Evolutionary conservation across 1,284 basidiomycete species (phyloP).

Genomic region (Cutaneotrichosporon sp.): DNA sequence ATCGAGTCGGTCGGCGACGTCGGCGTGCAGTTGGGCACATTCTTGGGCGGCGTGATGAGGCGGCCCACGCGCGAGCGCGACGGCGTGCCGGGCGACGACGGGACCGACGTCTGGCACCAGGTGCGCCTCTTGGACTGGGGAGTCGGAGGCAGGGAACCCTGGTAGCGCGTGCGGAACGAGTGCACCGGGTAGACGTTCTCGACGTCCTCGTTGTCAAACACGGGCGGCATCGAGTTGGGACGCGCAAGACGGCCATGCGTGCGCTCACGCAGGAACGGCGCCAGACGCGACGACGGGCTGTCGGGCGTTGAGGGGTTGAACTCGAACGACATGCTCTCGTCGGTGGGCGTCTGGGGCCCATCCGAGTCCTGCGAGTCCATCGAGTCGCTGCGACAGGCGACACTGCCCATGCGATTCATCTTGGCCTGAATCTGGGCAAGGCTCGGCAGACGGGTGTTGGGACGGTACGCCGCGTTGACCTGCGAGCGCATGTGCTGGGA

Average conservation of each 20-base stretch:
- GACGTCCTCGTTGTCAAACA: slow-evolving; percentile 7
- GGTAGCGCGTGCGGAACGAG: not conserved
- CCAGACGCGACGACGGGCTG: slow-evolving; percentile 28
- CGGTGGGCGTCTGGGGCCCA: slow-evolving; percentile 37
- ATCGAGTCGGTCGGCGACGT: slow-evolving; percentile 26
- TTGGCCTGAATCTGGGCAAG: slow-evolving; percentile 43
- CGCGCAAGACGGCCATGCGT: slow-evolving; percentile 34
- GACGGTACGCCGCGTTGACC: not conserved
- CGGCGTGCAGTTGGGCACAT: slow-evolving; percentile 11
- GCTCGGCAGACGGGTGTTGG: slow-evolving; percentile 28
- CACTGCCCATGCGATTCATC: slow-evolving; percentile 16
- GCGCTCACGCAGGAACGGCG: slow-evolving; percentile 39
- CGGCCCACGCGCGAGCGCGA: not conserved
- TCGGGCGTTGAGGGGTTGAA: slow-evolving; percentile 11
- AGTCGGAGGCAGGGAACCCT: slow-evolving; percentile 5
- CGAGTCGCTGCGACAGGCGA: slow-evolving; percentile 14
- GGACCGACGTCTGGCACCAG: slow-evolving; percentile 6
- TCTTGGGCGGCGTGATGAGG: slow-evolving; percentile 3
- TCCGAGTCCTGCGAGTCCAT: slow-evolving; percentile 29
- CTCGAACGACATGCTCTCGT: slow-evolving; percentile 26
- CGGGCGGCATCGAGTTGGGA: slow-evolving; percentile 31
- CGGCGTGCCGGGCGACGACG: not conserved
- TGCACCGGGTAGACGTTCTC: not conserved
- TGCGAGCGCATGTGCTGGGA: slow-evolving; percentile 1
- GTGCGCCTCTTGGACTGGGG: slow-evolving; percentile 3